Conservation (phyloP, 2,329 filamentous ascomycete species). For the Geosmithia flava region DNA sequence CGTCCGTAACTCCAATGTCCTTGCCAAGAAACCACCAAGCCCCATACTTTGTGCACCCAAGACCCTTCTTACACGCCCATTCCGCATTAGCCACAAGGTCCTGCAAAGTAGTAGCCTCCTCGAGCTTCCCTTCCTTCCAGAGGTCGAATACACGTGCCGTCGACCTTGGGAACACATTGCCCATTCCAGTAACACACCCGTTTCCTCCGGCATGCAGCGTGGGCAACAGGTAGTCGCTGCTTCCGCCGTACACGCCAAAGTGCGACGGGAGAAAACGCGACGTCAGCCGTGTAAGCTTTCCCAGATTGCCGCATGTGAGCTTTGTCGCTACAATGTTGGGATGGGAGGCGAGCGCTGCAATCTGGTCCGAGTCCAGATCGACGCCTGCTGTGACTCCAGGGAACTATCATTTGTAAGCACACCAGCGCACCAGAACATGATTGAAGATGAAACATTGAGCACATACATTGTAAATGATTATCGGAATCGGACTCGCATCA, state of each 20-base stretch:
- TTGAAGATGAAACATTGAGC: not conserved
- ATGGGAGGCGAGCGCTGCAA: constrained; percentile 45
- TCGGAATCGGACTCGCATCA: constrained; percentile 45
- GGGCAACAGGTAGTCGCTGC: constrained; percentile 28
- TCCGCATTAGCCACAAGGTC: constrained; percentile 31
- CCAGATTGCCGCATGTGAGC: constrained; percentile 56
- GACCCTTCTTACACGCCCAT: constrained; percentile 36
- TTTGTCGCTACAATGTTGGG: constrained; percentile 58
- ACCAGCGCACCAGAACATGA: not conserved
- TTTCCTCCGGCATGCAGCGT: constrained; percentile 23
- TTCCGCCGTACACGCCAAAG: constrained; percentile 30
- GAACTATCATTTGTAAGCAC: constrained; percentile 19
- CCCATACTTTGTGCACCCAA: constrained; percentile 32
- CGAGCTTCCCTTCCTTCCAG: constrained; percentile 21
- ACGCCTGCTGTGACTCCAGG: constrained; percentile 52
- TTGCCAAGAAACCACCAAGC: constrained; percentile 27
- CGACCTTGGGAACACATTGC: constrained; percentile 31
- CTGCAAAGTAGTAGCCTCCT: constrained; percentile 26
- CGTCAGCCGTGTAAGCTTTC: constrained; percentile 50
- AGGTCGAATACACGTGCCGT: constrained; percentile 26
- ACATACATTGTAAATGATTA: constrained; percentile 50
- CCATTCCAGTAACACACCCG: constrained; percentile 31
- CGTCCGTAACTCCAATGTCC: constrained; percentile 18
- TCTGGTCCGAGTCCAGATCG: constrained; percentile 50
- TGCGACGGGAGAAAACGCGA: constrained; percentile 21